phyloP scores from a whole-genome alignment of 164 flowering plant genomes.

The Cinnamomum chago region DNA sequence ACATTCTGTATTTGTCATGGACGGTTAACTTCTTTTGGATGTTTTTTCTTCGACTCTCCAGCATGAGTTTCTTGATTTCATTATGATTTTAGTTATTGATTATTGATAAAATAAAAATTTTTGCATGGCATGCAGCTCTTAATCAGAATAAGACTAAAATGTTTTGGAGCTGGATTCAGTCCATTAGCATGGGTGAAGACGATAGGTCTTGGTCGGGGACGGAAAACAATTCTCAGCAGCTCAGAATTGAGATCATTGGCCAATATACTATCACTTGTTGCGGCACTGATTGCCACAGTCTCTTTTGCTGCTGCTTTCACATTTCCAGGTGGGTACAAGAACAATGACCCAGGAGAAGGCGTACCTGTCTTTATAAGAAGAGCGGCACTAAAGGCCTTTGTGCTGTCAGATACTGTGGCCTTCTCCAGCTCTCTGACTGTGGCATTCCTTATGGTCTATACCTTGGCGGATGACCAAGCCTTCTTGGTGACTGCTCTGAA shows the following conservation, averaged over 20 bases:
- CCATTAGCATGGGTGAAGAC: not conserved
- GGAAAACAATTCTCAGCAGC: not conserved
- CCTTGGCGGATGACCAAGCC: not conserved
- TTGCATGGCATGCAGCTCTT: no score
- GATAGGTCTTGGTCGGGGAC: not conserved
- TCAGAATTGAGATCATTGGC: not conserved
- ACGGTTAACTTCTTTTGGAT: no score
- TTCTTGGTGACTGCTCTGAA: not conserved
- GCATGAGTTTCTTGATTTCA: no score
- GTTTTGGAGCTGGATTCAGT: not conserved
- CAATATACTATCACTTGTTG: not conserved
- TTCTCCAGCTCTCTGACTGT: not conserved
- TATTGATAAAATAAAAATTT: no score
- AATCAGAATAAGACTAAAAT: rapidly evolving
- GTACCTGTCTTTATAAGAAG: not conserved
- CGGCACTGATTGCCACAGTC: not conserved
- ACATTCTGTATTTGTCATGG: no score
- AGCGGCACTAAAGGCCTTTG: not conserved
- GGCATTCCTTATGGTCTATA: not conserved
- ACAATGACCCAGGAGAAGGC: not conserved
- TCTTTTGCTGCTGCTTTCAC: slow-evolving; percentile 1
- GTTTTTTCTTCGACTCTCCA: no score
- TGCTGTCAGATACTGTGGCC: not conserved
- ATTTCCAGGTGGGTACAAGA: not conserved
- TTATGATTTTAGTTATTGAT: no score